These are phyloP conservation scores for Adansonia digitata DNA, from an alignment of 345 rosid genomes.

Conservation along the genomic window DNA sequence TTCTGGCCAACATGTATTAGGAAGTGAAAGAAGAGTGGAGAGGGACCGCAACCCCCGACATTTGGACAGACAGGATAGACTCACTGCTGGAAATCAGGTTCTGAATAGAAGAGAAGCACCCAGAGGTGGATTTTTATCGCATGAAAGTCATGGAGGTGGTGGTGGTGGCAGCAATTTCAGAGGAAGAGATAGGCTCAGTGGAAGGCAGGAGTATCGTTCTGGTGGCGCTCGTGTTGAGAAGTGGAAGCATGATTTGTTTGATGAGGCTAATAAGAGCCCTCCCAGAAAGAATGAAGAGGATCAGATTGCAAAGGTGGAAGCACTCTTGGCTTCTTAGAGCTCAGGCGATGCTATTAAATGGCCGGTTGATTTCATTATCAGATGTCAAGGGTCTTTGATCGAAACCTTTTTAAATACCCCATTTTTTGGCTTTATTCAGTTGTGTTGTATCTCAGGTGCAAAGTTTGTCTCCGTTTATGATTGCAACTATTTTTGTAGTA, in stretches of 20 bases:
- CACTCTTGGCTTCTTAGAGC: constrained; percentile 61
- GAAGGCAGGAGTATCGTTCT: constrained; percentile 41
- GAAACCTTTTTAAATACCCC: neutral
- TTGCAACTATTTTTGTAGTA: constrained; percentile 1
- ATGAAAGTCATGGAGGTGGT: constrained; percentile 44
- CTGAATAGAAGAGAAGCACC: constrained; percentile 44
- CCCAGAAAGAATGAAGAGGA: constrained; percentile 74
- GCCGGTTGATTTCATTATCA: neutral
- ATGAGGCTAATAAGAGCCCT: constrained; percentile 72
- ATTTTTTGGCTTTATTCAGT: neutral
- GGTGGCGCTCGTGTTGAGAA: constrained; percentile 51
- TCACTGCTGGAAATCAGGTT: constrained; percentile 32
- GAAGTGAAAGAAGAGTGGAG: constrained; percentile 47
- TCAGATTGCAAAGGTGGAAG: constrained; percentile 83
- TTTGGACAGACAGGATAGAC: constrained; percentile 43
- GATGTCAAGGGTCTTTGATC: neutral
- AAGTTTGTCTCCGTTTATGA: neutral
- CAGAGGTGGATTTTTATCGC: constrained; percentile 29
- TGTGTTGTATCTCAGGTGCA: neutral
- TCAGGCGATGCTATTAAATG: neutral
- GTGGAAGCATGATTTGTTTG: constrained; percentile 93
- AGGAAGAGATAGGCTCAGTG: constrained; percentile 51
- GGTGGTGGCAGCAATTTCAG: constrained; percentile 36
- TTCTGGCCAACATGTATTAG: constrained; percentile 15
- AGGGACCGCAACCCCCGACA: constrained; percentile 38